These are phyloP conservation scores for Kockovaella imperatae DNA, from an alignment of 768 basidiomycete species.

Conservation along the genomic window DNA sequence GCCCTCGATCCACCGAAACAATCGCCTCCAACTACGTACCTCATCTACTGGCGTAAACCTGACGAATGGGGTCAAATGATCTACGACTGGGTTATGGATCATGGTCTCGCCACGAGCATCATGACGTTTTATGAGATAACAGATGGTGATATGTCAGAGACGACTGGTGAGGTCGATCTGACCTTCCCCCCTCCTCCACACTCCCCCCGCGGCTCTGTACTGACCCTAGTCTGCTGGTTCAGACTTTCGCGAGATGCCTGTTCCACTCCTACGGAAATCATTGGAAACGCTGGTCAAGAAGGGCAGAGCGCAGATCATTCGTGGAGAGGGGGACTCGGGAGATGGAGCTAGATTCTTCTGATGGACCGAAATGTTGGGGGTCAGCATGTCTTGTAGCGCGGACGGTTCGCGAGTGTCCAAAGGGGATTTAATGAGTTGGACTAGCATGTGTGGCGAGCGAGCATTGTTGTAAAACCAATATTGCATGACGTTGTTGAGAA, in stretches of 20 bases:
- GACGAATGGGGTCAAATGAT: conserved; percentile 47
- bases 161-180: conserved; percentile 25
- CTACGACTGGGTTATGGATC: conserved; percentile 47
- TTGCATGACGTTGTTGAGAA: too few relatives aligned
- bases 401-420: too few relatives aligned
- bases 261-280: conserved; percentile 40
- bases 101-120: conserved; percentile 45
- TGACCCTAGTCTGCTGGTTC: not conserved
- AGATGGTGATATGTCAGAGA: conserved; percentile 44
- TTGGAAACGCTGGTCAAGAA: conserved; percentile 45
- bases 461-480: too few relatives aligned
- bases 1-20: conserved; percentile 39
- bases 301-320: conserved; percentile 47
- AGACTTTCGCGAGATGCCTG: conserved; percentile 47
- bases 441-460: too few relatives aligned
- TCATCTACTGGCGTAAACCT: conserved; percentile 47
- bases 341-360: conserved; percentile 38
- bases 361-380: too few relatives aligned
- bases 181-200: not conserved
- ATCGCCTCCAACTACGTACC: conserved; percentile 30
- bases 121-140: conserved; percentile 49
- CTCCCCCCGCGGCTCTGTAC: not conserved
- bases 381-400: too few relatives aligned
- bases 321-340: conserved; percentile 43
- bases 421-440: too few relatives aligned